Evolutionary conservation across 2,329 filamentous ascomycete species (phyloP).

Genomic region (Alternaria arbusti): DNA sequence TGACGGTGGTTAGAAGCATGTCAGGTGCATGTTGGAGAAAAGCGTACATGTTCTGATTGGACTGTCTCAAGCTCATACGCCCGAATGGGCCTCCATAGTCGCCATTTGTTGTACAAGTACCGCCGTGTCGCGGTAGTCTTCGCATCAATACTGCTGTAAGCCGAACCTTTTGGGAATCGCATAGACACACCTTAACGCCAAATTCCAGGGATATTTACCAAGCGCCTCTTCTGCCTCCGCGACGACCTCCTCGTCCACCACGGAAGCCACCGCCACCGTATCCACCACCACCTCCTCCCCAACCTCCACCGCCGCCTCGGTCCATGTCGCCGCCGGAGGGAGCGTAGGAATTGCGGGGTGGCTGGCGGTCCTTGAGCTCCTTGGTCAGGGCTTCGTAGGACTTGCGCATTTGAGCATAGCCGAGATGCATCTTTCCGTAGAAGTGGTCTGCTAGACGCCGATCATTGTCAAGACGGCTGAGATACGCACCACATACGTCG

Average conservation of each 20-base stretch:
- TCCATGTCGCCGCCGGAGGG: constrained; percentile 31
- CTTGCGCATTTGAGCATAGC: constrained; percentile 97
- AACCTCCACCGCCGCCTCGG: constrained; percentile 34
- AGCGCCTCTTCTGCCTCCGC: constrained; percentile 35
- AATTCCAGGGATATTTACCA: constrained; percentile 35
- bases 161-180: constrained; percentile 37
- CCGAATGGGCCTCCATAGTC: constrained; percentile 13
- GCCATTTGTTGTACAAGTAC: constrained; percentile 35
- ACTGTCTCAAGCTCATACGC: constrained; percentile 31
- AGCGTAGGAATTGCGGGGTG: constrained; percentile 56
- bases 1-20: constrained; percentile 40
- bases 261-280: constrained; percentile 37
- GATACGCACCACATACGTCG: constrained; percentile 96
- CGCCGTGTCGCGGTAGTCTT: constrained; percentile 24
- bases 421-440: constrained; percentile 99
- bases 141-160: constrained; percentile 41
- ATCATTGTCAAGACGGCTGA: constrained; percentile 92
- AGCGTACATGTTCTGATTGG: constrained; percentile 44
- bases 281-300: constrained; percentile 24
- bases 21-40: constrained; percentile 37
- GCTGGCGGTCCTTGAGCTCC: constrained; percentile 77
- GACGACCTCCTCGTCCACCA: constrained; percentile 20
- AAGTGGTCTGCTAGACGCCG: constrained; percentile 94
- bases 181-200: constrained; percentile 48
- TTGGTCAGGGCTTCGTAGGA: constrained; percentile 86